phyloP scores from a whole-genome alignment of 1,139 yeast species.

The Tardiomyces digboiensis region DNA sequence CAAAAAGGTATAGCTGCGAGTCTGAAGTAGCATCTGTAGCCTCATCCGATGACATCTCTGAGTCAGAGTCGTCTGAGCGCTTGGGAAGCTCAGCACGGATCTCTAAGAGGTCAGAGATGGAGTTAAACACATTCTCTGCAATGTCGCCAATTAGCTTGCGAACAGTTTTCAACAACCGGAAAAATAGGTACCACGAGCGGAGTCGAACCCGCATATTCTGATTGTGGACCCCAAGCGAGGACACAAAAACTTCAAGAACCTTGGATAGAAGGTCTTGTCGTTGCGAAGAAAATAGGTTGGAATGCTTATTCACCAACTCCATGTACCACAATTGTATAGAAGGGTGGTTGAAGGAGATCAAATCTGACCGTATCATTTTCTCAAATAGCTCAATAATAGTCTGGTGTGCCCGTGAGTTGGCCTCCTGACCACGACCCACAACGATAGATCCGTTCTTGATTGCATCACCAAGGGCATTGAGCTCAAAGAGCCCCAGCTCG shows the following conservation, averaged over 20 bases:
- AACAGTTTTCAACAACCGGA: conserved; percentile 69
- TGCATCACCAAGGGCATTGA: conserved; percentile 71
- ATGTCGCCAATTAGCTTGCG: conserved; percentile 48
- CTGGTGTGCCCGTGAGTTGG: conserved; percentile 32
- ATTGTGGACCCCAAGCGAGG: conserved; percentile 75
- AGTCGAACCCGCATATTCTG: conserved; percentile 51
- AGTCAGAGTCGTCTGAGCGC: conserved; percentile 26
- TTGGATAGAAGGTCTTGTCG: conserved; percentile 40
- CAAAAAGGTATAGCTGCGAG: conserved; percentile 75
- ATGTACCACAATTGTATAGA: conserved; percentile 71
- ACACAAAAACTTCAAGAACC: conserved; percentile 67
- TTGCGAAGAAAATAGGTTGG: conserved; percentile 48
- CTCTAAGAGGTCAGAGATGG: conserved; percentile 42
- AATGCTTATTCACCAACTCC: conserved; percentile 78
- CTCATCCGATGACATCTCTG: conserved; percentile 29
- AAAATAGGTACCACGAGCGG: conserved; percentile 86
- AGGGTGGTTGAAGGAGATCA: conserved; percentile 48
- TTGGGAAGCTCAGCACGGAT: conserved; percentile 50
- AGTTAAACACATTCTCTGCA: conserved; percentile 39
- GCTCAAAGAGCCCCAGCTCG: conserved; percentile 80
- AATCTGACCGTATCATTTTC: conserved; percentile 52
- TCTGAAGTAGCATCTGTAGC: conserved; percentile 47
- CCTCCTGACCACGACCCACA: conserved; percentile 49
- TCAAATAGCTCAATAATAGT: conserved; percentile 41
- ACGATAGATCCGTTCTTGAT: conserved; percentile 63